Evolutionary conservation across 192 early-diverging fungal genomes (phyloP), one percentile per base, ranked within the genome.

Genomic region (Coemansia sp.): DNA sequence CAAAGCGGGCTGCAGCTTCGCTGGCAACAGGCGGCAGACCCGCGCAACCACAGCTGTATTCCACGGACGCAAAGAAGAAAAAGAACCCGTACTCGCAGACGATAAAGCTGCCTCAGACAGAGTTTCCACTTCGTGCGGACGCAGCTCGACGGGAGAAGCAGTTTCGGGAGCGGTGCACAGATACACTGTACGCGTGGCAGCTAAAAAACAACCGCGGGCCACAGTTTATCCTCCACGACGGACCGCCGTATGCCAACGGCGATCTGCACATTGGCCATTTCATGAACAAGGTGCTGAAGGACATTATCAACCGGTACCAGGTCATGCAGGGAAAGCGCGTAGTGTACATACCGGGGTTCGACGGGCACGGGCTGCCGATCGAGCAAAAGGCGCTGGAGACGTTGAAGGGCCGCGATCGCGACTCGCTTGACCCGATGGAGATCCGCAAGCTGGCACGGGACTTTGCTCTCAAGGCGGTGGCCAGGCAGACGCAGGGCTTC

Each of bases 181-280:
- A 80, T 25, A 72, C 80, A 27, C 68, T 90, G 18, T 92, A 92
- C 64, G 47, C 64, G 24, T 90, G 89, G 89, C 90, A 92, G 81
- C 77, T 89, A 19, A 70, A 83, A 46, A 85, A 88, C 68, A 87
- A 87, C 47, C 63, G 81, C 12, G 83, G 84, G n/a, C 77, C 80
- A 5, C 63, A 82, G n/a, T 92, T 89, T 83, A 77, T 90, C 7
- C 78, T 90, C 45, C 90, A 92, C 47, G 90, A 92, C 62, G 89
- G 90, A 19, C 90, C 90, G 30, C 90, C 90, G 21, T 92, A 92
- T 65, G 90, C 89, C 32, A 89, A 92, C 64, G 90, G 89, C 24
- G 79, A 81, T 47, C 67, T 90, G 19, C 88, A 92, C 64, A 81
- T 85, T 48, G 86, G 84, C 3, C 90, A 92, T 50, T 88, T 88